A percentile compares a stretch with the other conserved stretches of the same genome.
Evolutionary conservation across 768 basidiomycete species (phyloP).

Genomic region (Naganishia friedmannii): DNA sequence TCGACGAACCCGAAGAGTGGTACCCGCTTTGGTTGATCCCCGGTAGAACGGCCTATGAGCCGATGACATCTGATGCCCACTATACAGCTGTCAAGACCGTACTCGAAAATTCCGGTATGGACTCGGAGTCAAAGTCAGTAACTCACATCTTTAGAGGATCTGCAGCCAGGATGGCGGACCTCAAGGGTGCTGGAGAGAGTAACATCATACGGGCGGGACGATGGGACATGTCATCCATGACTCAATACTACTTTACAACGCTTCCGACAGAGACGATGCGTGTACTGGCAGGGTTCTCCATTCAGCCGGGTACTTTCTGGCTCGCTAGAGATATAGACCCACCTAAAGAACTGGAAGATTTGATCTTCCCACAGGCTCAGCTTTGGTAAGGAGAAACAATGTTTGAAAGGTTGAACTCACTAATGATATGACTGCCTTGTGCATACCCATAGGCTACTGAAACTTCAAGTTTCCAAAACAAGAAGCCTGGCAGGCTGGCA

Average conservation of each 20-base stretch:
- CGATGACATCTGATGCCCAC: background rate
- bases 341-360: background rate
- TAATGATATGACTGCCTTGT: background rate
- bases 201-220: conserved; percentile 1
- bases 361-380: too few species aligned
- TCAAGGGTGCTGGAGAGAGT: background rate
- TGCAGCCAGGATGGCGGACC: conserved; percentile 4
- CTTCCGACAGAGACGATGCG: conserved; percentile 1
- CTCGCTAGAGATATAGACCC: conserved; percentile 6
- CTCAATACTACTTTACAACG: conserved; percentile 5
- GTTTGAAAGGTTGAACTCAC: background rate
- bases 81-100: background rate
- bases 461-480: background rate
- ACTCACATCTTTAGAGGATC: conserved; percentile 8
- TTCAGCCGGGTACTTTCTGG: background rate
- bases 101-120: background rate
- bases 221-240: conserved; percentile 5
- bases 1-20: background rate
- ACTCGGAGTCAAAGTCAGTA: background rate
- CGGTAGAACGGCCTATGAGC: background rate
- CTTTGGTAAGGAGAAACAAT: background rate
- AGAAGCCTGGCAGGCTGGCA: background rate
- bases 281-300: background rate
- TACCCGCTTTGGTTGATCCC: background rate
- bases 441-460: background rate